Evolutionary conservation across 345 rosid species (phyloP), one percentile per base, ranked within the genome.

Genomic region (Draba incana): DNA sequence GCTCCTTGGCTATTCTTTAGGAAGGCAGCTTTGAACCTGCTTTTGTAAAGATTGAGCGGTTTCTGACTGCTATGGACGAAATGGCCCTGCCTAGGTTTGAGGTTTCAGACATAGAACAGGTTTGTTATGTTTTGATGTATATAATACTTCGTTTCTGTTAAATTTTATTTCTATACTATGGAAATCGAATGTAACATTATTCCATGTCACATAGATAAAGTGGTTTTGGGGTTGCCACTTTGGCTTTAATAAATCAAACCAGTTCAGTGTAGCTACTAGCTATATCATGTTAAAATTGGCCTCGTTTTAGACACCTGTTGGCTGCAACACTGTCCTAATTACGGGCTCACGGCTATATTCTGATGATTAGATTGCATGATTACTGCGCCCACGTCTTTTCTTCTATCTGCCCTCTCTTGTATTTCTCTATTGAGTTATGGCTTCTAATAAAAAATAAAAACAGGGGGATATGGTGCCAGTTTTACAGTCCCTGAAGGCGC

Each of bases 381-480:
- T 75, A 69, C 55, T 62, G 64, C 39, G 42, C 44, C 10, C 56
- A 11, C 12, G 37, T 39, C 2, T 14, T 28, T 63, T 41, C 13
- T 31, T 49, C 9, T 33, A 3, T 31, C 47, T 49, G 39, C 20
- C 10, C 4, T 63, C 20, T 62, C 42, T 63, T 61, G 60, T 68
- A 23, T 75, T 55, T 62, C 11, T 60, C 62, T 35, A 8, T 63
- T 8, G 38, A 41, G 33, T 43, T 56, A 33, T 15, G 70, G 42
- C 35, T 75, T 47, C 79, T 83, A 52, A 68, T 68, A 60, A 66
- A 72, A 54, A 47, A 68, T 35, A 62, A 69, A 54, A 66, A 62
- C 86, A 89, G 96, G 90, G 96, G 35, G 59, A 85, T 44, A 82
- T 86, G 92, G 77, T 71, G 57, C 85, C 93, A 45, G 89, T 89